Base-by-base conservation (phyloP, 1,284 basidiomycete species). In the Irpex sp. region DNA sequence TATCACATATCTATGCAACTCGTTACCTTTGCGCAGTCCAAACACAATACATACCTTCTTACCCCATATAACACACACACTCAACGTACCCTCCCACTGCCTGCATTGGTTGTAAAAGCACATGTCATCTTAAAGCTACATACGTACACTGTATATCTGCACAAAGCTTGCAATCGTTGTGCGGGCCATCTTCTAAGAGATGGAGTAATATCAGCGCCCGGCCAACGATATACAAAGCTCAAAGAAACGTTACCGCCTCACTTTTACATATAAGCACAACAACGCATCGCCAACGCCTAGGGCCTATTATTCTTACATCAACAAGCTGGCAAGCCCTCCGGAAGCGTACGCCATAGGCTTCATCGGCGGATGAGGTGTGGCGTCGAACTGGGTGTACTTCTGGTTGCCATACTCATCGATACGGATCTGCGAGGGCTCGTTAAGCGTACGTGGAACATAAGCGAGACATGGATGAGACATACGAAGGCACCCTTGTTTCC, bases 291-390 rank as follows among this genome's bases (percentile, higher is more conserved):
- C 44, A 49, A 8, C 51, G 15, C 34, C 56, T 3, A 4, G 7
- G 9, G 4, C 9, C 8, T 36, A 3, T 7, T 11, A 34, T 15
- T 40, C 58, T 26, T 57, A 65, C 58, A 49, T 85, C 78, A 92
- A 82, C 75, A 92, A 72, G 69, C 76, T 85, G 19, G 83, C 81
- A 58, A 92, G 74, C 4, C 89, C 88, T 31, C 85, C 83, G 64
- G 81, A 82, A 5, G 82, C 84, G 72, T 97, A 97, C 1, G 94
- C 94, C 95, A 97, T 97, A 7, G 95, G 95, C 73, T 88, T 92
- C 81, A 97, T 82, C 59, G 92, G 88, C 19, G 95, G 95, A 78
- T 97, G 95, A 34, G 91, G 89, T 60, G 86, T 87, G 8, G 95
- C 94, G 15, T 92, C 88, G 74, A 96, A 98, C 71, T 94, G 89